Conservation (phyloP, 116 monocot genomes). For the Phalaenopsis hybrid region DNA sequence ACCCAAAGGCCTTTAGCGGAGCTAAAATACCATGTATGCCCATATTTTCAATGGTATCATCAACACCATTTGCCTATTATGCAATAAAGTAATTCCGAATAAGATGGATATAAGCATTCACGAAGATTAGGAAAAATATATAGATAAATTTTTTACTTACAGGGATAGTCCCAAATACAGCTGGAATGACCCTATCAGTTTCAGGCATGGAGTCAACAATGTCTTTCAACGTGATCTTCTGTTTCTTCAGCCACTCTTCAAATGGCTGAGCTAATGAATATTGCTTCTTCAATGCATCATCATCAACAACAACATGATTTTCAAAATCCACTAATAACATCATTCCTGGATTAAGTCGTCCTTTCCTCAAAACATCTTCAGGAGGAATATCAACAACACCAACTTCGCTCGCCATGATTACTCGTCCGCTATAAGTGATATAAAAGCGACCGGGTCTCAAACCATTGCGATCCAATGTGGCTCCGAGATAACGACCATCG, state of each 20-base stretch:
- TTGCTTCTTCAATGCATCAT: conserved; percentile 87
- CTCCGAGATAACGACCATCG: conserved; percentile 98
- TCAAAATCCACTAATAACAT: conserved; percentile 99
- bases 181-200: conserved; percentile 38
- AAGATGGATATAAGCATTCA: not conserved
- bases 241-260: conserved; percentile 82
- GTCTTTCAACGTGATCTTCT: conserved; percentile 72
- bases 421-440: conserved; percentile 76
- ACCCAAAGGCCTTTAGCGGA: conserved; percentile 98
- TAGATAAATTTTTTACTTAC: conserved; percentile 34
- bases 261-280: conserved; percentile 90
- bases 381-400: conserved; percentile 96
- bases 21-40: conserved; percentile 70
- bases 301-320: conserved; percentile 89
- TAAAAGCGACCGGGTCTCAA: conserved; percentile 95
- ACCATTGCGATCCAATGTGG: conserved; percentile 97
- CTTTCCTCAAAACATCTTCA: conserved; percentile 79
- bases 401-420: conserved; percentile 99
- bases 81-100: not conserved
- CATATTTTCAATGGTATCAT: conserved; percentile 53
- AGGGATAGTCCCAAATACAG: conserved; percentile 43
- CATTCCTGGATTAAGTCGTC: conserved; percentile 98
- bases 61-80: conserved; percentile 31
- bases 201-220: conserved; percentile 71
- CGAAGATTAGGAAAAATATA: not conserved